Base-by-base conservation (phyloP, 176 grass and related monocot species). In the Triticum urartu region DNA sequence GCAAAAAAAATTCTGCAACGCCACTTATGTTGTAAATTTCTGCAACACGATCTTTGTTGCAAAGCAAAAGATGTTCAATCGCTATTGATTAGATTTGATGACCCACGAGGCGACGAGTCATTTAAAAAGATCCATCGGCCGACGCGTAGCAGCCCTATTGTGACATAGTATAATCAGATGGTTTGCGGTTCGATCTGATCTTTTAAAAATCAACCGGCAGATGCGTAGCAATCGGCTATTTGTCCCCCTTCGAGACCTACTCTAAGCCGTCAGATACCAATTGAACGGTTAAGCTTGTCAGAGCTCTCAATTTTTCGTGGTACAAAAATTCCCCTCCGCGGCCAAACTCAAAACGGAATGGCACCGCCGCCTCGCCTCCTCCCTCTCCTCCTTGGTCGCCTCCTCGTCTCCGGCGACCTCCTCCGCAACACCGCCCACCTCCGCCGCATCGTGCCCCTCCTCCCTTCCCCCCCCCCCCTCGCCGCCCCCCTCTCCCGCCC, bases 341-440 rank as follows among this genome's bases (percentile, higher is more conserved):
- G 59, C 38, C 28, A 5, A 59, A 66, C 65, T 1, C 36, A 6
- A 36, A 45, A 67, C 5, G 25, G 40, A 87, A 87, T 84, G 89
- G 26, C 83, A 11, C 71, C 86, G 5, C 76, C 83, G 33, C 45
- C 79, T 12, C 63, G 42, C 82, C 87, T 90, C 67, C 89, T 93
- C 54, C 79, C 78, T 20, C 85, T 77, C 72, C 70, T 89, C 75
- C 82, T 97, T 75, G 75, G 82, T 45, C 82, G 79, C 68, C 89
- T 90, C 68, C 15, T 94, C 63, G 68, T 88, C 79, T 80, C 38
- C 79, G 91, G 91, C 79, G 79, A 84, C 15, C 48, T 97, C 71
- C 47, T 17, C 75, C 45, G 47, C 62, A 75, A 59, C 60, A 75
- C 85, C 40, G 6, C 48, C 14, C 30, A 84, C 86, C 79, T 96